A percentile compares a stretch with the other conserved stretches of the same genome.
These are phyloP conservation scores for Byssothecium circinans DNA, from an alignment of 2,329 filamentous ascomycete genomes.

Conservation along the genomic window DNA sequence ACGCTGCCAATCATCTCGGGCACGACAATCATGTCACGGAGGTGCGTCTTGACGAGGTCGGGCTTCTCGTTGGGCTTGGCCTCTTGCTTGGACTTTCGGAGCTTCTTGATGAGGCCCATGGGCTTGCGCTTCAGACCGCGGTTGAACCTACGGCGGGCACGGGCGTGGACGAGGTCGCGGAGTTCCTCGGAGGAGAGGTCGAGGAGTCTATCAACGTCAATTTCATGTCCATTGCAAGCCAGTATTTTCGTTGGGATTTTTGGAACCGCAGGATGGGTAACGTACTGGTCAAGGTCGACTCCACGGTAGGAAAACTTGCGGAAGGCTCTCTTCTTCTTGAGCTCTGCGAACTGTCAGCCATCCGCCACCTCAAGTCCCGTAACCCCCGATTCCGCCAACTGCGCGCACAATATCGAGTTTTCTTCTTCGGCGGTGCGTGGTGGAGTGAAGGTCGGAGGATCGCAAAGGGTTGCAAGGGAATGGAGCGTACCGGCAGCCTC, in stretches of 20 bases:
- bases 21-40: slow-evolving; percentile 99
- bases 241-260: slow-evolving; percentile 33
- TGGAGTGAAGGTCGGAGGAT: slow-evolving; percentile 9
- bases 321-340: slow-evolving; percentile 99
- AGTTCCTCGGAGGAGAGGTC: slow-evolving; percentile 98
- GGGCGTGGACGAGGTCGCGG: slow-evolving; percentile 98
- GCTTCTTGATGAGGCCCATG: slow-evolving; percentile 99
- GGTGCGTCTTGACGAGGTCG: slow-evolving; percentile 98
- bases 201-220: slow-evolving; percentile 73
- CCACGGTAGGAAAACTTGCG: slow-evolving; percentile 89
- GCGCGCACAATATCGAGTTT: not conserved
- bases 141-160: slow-evolving; percentile 98
- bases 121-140: slow-evolving; percentile 99
- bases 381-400: not conserved
- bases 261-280: slow-evolving; percentile 26
- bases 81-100: slow-evolving; percentile 76
- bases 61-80: slow-evolving; percentile 93
- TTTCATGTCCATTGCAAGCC: slow-evolving; percentile 6
- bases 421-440: slow-evolving; percentile 2
- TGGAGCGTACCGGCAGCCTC: slow-evolving; percentile 76
- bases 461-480: slow-evolving; percentile 12
- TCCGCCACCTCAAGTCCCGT: not conserved
- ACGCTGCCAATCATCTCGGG: slow-evolving; percentile 99
- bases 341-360: slow-evolving; percentile 60
- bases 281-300: slow-evolving; percentile 99